Evolutionary conservation across 148 eudicot species (phyloP).

Genomic region (Polygonum aviculare): DNA sequence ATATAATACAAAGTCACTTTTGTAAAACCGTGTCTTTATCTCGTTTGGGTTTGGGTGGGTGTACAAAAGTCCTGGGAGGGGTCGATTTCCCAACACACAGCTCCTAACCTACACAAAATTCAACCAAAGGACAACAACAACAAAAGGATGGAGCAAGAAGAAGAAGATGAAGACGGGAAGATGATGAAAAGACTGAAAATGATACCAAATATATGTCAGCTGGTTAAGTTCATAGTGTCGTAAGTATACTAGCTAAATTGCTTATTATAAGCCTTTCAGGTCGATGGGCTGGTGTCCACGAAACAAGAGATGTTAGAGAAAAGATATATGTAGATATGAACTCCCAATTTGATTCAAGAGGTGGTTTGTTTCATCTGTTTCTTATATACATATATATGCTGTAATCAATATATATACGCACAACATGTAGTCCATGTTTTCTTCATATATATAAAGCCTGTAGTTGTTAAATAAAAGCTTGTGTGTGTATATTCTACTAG

Average conservation of each 20-base stretch:
- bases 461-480: background rate
- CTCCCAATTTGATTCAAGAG: background rate
- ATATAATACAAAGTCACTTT: too few relatives aligned
- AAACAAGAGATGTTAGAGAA: background rate
- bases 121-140: background rate
- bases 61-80: too few relatives aligned
- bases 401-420: background rate
- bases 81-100: too few relatives aligned
- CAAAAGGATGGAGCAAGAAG: background rate
- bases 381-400: background rate
- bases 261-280: conserved; percentile 5
- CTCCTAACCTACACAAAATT: background rate
- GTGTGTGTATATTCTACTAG: background rate
- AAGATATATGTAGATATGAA: background rate
- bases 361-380: background rate
- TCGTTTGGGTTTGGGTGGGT: too few relatives aligned
- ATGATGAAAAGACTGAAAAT: background rate
- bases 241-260: background rate
- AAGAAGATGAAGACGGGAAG: background rate
- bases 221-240: background rate
- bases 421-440: background rate
- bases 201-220: background rate
- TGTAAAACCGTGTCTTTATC: too few relatives aligned
- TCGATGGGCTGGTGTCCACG: background rate
- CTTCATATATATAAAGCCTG: background rate